These are phyloP conservation scores for Bonia amplexicaulis DNA, from an alignment of 176 grass and related monocot genomes.

Conservation along the genomic window DNA sequence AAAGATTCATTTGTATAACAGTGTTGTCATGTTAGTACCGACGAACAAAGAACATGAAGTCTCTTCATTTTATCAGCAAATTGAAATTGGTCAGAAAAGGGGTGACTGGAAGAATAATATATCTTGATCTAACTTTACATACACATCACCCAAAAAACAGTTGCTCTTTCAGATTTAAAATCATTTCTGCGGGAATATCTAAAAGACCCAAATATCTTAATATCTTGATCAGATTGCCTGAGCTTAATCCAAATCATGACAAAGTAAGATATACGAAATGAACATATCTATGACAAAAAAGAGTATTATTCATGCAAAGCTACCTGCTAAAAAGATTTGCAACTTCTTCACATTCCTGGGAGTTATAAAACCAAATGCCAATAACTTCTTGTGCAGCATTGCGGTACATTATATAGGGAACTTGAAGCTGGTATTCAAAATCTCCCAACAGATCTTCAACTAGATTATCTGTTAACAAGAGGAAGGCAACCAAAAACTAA, in stretches of 20 bases:
- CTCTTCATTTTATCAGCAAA: neutral
- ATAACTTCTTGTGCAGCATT: conserved; percentile 66
- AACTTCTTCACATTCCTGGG: conserved; percentile 56
- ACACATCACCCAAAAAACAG: neutral
- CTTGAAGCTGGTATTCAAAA: conserved; percentile 64
- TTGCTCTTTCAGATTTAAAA: neutral
- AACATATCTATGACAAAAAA: neutral
- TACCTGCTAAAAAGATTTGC: conserved; percentile 60
- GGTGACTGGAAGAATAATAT: neutral
- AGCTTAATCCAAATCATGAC: neutral
- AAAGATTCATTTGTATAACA: neutral
- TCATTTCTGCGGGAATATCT: neutral
- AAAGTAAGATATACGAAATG: neutral
- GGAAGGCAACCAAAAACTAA: neutral
- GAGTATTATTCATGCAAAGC: neutral
- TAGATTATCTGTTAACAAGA: conserved; percentile 53
- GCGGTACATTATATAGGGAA: conserved; percentile 59
- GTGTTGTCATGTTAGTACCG: neutral
- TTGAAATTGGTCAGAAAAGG: neutral
- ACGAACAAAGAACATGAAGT: neutral
- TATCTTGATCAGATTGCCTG: neutral
- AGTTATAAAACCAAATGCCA: conserved; percentile 65
- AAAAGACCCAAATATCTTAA: neutral
- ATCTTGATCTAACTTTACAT: neutral
- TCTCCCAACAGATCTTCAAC: conserved; percentile 61